Conservation (phyloP, 2,329 filamentous ascomycete species). For the Immersiporthe knoxdaviesiana region DNA sequence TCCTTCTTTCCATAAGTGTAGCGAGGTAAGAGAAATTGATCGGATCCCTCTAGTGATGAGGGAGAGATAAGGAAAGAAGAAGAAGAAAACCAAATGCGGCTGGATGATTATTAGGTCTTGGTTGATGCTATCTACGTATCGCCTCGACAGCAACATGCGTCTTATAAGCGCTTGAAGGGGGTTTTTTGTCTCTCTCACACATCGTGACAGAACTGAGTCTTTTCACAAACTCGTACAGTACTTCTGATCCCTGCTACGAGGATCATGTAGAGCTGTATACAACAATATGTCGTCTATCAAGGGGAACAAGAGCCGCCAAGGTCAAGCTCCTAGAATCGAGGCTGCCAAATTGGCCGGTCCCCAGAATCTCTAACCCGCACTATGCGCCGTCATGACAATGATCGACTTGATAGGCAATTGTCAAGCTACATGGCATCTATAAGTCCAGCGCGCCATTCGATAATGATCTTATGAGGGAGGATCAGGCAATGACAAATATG, state of each 20-base stretch:
- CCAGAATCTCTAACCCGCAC: neutral
- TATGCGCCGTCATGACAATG: neutral
- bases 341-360: neutral
- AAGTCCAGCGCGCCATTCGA: constrained; percentile 8
- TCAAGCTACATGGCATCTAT: constrained; percentile 9
- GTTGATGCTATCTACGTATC: too few species aligned
- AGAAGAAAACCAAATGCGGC: too few species aligned
- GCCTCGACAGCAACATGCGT: neutral
- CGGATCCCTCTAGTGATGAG: too few species aligned
- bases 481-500: neutral
- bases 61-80: too few species aligned
- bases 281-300: neutral
- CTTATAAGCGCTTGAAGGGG: neutral
- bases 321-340: neutral
- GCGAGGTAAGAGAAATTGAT: too few species aligned
- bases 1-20: too few species aligned
- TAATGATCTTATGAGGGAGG: neutral
- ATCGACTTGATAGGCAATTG: neutral
- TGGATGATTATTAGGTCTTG: too few species aligned
- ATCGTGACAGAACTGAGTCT: neutral
- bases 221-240: neutral
- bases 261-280: neutral
- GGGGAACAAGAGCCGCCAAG: too few species aligned
- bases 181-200: neutral
- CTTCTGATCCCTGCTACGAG: neutral